Evolutionary conservation across 345 rosid species (phyloP).

Genomic region (Lepidium didymum): DNA sequence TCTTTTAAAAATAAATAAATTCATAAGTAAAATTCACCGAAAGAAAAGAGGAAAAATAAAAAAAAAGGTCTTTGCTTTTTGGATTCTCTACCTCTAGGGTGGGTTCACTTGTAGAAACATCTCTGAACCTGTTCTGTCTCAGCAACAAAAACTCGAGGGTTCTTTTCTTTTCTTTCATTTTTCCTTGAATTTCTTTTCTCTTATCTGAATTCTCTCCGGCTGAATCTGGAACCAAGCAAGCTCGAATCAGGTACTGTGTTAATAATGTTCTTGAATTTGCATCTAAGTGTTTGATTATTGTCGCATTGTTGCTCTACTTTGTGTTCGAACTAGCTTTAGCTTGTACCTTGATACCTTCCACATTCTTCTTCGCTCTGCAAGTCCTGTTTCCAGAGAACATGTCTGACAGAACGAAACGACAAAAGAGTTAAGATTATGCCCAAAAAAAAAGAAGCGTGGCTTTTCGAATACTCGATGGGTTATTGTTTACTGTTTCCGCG

Average conservation of each 20-base stretch:
- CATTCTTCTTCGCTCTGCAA: slow-evolving; percentile 23
- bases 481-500: slow-evolving; percentile 7
- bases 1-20: not conserved
- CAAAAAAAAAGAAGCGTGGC: slow-evolving; percentile 1
- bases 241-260: slow-evolving; percentile 34
- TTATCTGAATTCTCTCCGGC: slow-evolving; percentile 12
- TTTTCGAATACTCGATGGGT: slow-evolving; percentile 28
- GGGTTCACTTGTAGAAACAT: slow-evolving; percentile 11
- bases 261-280: slow-evolving; percentile 18
- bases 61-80: not conserved
- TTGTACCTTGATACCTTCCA: slow-evolving; percentile 15
- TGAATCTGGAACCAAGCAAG: slow-evolving; percentile 25
- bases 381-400: slow-evolving; percentile 4
- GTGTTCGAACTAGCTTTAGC: not conserved
- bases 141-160: not conserved
- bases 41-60: slow-evolving; percentile 7
- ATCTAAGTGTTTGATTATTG: slow-evolving; percentile 20
- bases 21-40: slow-evolving; percentile 19
- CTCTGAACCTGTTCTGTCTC: slow-evolving; percentile 15
- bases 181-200: not conserved
- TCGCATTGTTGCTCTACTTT: not conserved
- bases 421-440: slow-evolving; percentile 6
- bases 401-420: slow-evolving; percentile 12
- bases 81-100: slow-evolving; percentile 10
- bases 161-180: not conserved